phyloP scores from a whole-genome alignment of 805 yeast genomes.

The Candida pseudofarinosa region DNA sequence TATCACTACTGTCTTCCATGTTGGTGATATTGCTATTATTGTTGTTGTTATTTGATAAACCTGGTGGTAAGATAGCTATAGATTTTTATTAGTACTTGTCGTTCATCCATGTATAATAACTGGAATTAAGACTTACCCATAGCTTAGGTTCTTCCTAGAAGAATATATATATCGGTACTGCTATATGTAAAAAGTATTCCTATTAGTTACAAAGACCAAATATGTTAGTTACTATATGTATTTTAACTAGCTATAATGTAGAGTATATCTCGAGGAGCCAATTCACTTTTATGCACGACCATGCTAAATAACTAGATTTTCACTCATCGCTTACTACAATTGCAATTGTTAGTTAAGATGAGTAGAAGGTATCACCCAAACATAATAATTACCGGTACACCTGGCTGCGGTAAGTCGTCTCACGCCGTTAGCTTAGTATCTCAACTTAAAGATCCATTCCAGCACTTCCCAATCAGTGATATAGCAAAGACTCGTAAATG shows the following conservation, averaged over 20 bases:
- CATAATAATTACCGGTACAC: conserved; percentile 91
- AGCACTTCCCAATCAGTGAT: conserved; percentile 67
- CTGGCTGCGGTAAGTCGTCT: conserved; percentile 84
- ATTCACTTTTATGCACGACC: not conserved
- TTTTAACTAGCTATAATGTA: no score
- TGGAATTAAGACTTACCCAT: no score
- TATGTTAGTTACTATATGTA: no score
- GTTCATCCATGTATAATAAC: no score
- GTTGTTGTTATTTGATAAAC: conserved; percentile 11
- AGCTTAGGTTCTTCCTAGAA: no score
- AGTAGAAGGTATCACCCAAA: conserved; percentile 52
- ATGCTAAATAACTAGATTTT: no score
- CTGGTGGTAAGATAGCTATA: conserved; percentile 25
- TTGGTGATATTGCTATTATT: conserved; percentile 22
- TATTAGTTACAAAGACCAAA: no score
- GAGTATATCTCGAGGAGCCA: not conserved
- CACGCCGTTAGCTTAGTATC: conserved; percentile 60
- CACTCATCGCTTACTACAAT: no score
- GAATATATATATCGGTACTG: no score
- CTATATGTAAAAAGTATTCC: no score
- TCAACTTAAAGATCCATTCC: conserved; percentile 44
- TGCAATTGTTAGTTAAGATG: conserved; percentile 19
- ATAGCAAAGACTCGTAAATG: conserved; percentile 75
- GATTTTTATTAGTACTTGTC: not conserved
- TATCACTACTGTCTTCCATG: conserved; percentile 35